Conservation (phyloP, 2,329 filamentous ascomycete species). For the Coniella vitis region DNA sequence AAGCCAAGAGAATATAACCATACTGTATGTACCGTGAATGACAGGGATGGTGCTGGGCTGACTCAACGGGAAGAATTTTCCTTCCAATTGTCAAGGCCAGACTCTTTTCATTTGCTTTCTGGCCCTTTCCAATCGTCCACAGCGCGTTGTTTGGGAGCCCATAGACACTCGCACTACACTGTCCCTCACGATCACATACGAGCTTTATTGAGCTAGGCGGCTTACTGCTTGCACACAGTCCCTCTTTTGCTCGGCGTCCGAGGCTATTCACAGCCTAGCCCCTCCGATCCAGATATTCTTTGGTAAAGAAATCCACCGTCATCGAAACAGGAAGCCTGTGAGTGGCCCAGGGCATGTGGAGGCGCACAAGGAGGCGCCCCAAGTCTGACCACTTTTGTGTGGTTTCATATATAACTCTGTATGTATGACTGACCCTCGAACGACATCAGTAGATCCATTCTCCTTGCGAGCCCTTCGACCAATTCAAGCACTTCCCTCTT, state of each 20-base stretch:
- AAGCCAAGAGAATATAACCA: background rate
- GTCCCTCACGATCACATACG: background rate
- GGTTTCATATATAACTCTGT: background rate
- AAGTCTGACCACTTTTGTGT: conserved; percentile 3
- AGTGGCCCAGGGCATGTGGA: conserved; percentile 2
- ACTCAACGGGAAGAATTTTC: background rate
- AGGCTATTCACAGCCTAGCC: conserved; percentile 1
- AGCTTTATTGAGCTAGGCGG: background rate
- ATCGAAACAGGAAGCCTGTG: background rate
- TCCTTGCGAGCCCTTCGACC: background rate
- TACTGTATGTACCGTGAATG: background rate
- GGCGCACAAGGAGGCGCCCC: background rate
- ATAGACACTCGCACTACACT: too few relatives aligned
- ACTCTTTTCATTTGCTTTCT: background rate
- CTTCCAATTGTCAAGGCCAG: background rate
- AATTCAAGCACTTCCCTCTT: background rate
- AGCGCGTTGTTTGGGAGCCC: too few relatives aligned
- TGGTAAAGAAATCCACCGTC: conserved; percentile 14
- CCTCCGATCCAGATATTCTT: background rate
- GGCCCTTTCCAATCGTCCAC: too few relatives aligned
- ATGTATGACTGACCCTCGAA: conserved; percentile 4
- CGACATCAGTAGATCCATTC: background rate
- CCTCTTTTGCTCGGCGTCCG: background rate
- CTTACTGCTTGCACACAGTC: background rate
- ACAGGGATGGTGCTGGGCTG: background rate